Conservation (phyloP, 2,329 filamentous ascomycete genomes). For the Fusarium paranaense region DNA sequence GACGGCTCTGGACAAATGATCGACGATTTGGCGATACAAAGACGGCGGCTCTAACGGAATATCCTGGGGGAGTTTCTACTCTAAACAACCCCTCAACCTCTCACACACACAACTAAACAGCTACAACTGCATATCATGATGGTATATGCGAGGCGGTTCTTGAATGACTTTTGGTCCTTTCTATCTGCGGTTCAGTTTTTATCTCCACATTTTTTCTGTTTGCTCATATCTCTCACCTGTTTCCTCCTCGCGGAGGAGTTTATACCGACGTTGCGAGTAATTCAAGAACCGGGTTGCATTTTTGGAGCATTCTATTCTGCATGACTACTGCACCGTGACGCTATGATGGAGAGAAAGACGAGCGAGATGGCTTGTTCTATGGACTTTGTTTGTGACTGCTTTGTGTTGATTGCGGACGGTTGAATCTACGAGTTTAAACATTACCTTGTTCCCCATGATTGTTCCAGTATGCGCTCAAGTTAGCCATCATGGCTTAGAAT, state of each 20-base stretch:
- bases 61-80: conserved; percentile 32
- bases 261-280: conserved; percentile 45
- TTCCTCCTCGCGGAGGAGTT: conserved; percentile 42
- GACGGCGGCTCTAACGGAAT: conserved; percentile 40
- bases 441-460: background rate
- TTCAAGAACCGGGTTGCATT: conserved; percentile 43
- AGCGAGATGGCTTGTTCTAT: background rate
- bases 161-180: conserved; percentile 45
- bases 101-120: conserved; percentile 18
- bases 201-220: conserved; percentile 32
- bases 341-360: background rate
- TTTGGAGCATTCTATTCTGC: conserved; percentile 20
- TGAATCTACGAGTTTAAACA: background rate
- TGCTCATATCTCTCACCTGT: conserved; percentile 34
- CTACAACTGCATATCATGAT: conserved; percentile 44
- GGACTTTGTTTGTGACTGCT: background rate
- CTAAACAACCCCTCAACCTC: conserved; percentile 14
- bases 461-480: background rate
- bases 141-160: conserved; percentile 46
- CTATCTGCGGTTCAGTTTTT: conserved; percentile 36
- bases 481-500: background rate
- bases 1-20: conserved; percentile 39
- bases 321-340: background rate
- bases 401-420: background rate
- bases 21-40: conserved; percentile 43